These are phyloP conservation scores for Russula dissimulans DNA, from an alignment of 768 basidiomycete species.

Conservation along the genomic window DNA sequence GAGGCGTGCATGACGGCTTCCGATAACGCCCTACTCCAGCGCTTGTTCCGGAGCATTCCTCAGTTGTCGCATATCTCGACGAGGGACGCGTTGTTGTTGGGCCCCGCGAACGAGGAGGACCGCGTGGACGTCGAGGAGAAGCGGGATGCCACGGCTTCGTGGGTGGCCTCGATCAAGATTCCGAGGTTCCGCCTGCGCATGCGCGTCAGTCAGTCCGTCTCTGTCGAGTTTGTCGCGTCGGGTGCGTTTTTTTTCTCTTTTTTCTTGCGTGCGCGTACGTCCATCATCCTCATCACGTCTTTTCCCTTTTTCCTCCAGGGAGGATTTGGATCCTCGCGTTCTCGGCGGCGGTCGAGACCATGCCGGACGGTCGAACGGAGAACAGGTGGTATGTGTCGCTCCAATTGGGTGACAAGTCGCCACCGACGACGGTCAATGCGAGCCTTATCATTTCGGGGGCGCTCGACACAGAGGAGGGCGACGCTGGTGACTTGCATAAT, in stretches of 20 bases:
- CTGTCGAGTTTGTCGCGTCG: conserved; percentile 58
- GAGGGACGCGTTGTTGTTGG: conserved; percentile 39
- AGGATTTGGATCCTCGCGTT: conserved; percentile 54
- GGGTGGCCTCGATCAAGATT: conserved; percentile 43
- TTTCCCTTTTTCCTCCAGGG: conserved; percentile 26
- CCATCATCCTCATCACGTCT: no score
- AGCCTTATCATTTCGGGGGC: background rate
- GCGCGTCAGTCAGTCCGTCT: conserved; percentile 48
- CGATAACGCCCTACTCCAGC: conserved; percentile 53
- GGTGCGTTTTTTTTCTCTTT: conserved; percentile 25
- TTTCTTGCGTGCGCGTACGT: no score
- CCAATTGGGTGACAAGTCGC: conserved; percentile 49
- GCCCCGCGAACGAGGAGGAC: conserved; percentile 37
- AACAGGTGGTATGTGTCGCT: conserved; percentile 43
- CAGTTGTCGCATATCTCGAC: conserved; percentile 46
- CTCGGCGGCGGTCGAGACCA: conserved; percentile 16
- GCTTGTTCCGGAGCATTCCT: conserved; percentile 38
- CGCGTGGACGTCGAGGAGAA: conserved; percentile 40
- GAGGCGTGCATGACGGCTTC: conserved; percentile 56
- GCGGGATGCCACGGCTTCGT: conserved; percentile 34
- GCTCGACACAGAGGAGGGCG: background rate
- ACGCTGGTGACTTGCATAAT: background rate
- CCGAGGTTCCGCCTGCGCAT: conserved; percentile 61
- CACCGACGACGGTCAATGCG: conserved; percentile 25
- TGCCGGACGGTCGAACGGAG: conserved; percentile 11